These are phyloP conservation scores for Penicillium sp. DNA, from an alignment of 2,329 filamentous ascomycete genomes.

Conservation along the genomic window DNA sequence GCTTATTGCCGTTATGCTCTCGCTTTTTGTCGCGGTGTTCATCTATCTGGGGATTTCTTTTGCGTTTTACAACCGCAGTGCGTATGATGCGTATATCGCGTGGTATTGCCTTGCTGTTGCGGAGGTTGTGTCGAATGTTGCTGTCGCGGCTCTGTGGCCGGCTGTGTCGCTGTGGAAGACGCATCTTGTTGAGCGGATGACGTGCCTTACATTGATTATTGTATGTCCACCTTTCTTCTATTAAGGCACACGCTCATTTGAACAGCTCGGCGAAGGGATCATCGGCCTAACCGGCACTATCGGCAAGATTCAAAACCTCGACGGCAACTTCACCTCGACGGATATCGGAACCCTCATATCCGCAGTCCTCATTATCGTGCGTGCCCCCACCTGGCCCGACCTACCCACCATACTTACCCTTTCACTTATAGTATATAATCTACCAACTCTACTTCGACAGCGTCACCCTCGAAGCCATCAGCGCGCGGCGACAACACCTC, in stretches of 20 bases:
- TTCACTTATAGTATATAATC: not conserved
- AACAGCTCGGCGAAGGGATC: slow-evolving; percentile 6
- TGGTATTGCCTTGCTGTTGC: not conserved
- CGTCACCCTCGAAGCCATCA: not conserved
- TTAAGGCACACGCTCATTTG: not conserved
- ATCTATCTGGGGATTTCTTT: slow-evolving; percentile 4
- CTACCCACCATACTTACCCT: not conserved
- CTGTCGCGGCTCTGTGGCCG: not conserved
- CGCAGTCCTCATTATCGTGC: not conserved
- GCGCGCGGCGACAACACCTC: slow-evolving; percentile 1
- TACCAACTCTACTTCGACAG: slow-evolving; percentile 8
- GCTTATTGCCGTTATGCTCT: not conserved
- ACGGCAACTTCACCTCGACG: not conserved
- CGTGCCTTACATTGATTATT: slow-evolving; percentile 3
- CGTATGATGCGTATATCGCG: not conserved
- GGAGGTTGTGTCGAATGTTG: not conserved
- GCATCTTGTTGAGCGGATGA: slow-evolving; percentile 5
- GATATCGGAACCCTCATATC: slow-evolving; percentile 3
- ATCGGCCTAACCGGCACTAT: not conserved
- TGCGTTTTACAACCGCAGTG: not conserved
- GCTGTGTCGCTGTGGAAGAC: slow-evolving; percentile 7
- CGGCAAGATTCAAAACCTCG: slow-evolving; percentile 4
- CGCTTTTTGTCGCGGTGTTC: not conserved
- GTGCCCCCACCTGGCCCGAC: too few relatives aligned
- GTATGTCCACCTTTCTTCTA: not conserved